Conservation (phyloP, 2,329 filamentous ascomycete genomes). For the Colletotrichum horii region DNA sequence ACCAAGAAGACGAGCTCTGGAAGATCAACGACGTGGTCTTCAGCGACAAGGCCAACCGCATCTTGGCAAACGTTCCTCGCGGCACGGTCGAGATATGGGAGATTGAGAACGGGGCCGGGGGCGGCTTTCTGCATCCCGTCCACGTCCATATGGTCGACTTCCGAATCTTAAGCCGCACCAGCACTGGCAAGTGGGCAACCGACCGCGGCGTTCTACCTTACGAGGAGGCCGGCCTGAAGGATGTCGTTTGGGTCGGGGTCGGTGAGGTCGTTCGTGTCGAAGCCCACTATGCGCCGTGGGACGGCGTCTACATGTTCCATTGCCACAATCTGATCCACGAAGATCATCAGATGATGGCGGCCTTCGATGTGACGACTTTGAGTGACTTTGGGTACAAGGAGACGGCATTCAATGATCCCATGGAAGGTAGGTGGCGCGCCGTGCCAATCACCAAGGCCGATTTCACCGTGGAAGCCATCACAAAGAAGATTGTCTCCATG, state of each 20-base stretch:
- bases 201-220: conserved; percentile 50
- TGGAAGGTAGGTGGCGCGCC: conserved; percentile 38
- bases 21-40: conserved; percentile 56
- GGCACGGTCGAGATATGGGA: conserved; percentile 55
- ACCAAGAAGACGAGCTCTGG: conserved; percentile 49
- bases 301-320: conserved; percentile 57
- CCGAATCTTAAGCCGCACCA: conserved; percentile 53
- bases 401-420: conserved; percentile 40
- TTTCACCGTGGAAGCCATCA: conserved; percentile 1
- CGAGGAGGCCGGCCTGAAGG: conserved; percentile 60
- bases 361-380: conserved; percentile 47
- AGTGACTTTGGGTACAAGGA: conserved; percentile 43
- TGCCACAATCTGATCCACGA: conserved; percentile 53
- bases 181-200: conserved; percentile 30
- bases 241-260: conserved; percentile 59
- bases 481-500: conserved; percentile 6
- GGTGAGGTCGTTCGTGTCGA: conserved; percentile 56
- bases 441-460: conserved; percentile 3
- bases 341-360: conserved; percentile 52
- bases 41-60: conserved; percentile 49
- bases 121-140: conserved; percentile 56
- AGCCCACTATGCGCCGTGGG: conserved; percentile 57
- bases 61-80: conserved; percentile 51
- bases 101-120: conserved; percentile 49
- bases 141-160: conserved; percentile 67